A percentile compares a stretch with the other conserved stretches of the same genome.
These are phyloP conservation scores for Drosera spatulata DNA, from an alignment of 179 eudicot species.

Conservation along the genomic window DNA sequence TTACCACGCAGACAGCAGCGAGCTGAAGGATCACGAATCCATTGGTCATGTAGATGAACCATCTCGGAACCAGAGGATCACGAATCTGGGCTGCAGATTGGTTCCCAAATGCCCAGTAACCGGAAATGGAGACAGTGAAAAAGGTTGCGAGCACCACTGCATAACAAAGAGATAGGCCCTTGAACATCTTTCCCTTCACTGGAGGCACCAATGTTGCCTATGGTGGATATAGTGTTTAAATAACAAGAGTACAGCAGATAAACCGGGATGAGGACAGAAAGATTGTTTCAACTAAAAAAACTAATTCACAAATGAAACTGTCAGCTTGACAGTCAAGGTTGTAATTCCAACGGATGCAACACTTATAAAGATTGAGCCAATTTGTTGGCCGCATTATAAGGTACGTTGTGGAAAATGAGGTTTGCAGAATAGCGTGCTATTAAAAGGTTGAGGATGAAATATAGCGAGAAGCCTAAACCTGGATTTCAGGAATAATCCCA, in stretches of 20 bases:
- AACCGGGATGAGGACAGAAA: too few species aligned
- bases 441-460: too few species aligned
- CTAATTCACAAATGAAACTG: too few species aligned
- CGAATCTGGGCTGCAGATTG: slow-evolving; percentile 38
- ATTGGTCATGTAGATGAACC: slow-evolving; percentile 56
- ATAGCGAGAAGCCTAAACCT: slow-evolving; percentile 25
- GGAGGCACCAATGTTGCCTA: slow-evolving; percentile 90
- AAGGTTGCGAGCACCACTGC: slow-evolving; percentile 46
- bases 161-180: slow-evolving; percentile 72
- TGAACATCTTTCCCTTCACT: slow-evolving; percentile 78
- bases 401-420: too few species aligned
- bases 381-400: too few species aligned
- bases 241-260: neutral
- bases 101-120: slow-evolving; percentile 91
- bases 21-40: slow-evolving; percentile 54
- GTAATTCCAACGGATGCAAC: too few species aligned
- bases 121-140: slow-evolving; percentile 67
- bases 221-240: neutral
- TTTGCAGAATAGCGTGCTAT: too few species aligned
- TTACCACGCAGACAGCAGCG: slow-evolving; percentile 58
- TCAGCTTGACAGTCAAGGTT: too few species aligned
- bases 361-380: too few species aligned
- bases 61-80: slow-evolving; percentile 45
- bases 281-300: too few species aligned
- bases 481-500: slow-evolving; percentile 88